A percentile compares a stretch with the other conserved stretches of the same genome.
Conservation (phyloP, 1,139 yeast species). For the Magnusiomyces tetraspermus region DNA sequence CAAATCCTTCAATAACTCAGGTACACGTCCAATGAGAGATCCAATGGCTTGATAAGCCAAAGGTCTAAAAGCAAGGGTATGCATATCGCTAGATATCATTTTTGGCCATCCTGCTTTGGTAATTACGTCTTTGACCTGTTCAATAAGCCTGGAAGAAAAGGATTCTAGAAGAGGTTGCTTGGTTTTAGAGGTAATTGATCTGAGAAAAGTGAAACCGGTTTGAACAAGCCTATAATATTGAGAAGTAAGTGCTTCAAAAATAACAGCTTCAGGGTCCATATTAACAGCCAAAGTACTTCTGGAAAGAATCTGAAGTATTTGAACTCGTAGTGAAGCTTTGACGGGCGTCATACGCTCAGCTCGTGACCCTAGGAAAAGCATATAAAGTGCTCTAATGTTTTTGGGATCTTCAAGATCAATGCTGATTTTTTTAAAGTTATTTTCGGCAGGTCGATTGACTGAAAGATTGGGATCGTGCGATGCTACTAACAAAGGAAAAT, state of each 20-base stretch:
- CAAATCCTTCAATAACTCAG: conserved; percentile 34
- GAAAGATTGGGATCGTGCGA: conserved; percentile 50
- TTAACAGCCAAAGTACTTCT: conserved; percentile 46
- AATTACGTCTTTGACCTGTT: conserved; percentile 23
- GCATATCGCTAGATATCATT: conserved; percentile 20
- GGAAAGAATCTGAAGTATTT: conserved; percentile 43
- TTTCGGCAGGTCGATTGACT: conserved; percentile 44
- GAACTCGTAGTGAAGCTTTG: conserved; percentile 46
- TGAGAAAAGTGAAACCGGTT: conserved; percentile 51
- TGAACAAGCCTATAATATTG: conserved; percentile 40
- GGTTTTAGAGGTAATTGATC: conserved; percentile 38
- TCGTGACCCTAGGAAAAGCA: conserved; percentile 36
- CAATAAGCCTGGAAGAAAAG: conserved; percentile 19
- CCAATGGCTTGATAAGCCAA: conserved; percentile 74
- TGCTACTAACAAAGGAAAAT: conserved; percentile 46
- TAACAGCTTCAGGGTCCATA: conserved; percentile 32
- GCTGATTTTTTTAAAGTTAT: conserved; percentile 42
- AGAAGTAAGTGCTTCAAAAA: conserved; percentile 49
- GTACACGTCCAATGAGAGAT: conserved; percentile 45
- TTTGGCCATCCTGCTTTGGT: conserved; percentile 32
- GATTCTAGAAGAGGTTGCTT: conserved; percentile 16
- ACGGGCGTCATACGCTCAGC: conserved; percentile 42
- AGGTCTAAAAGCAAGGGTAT: conserved; percentile 40
- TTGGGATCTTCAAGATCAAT: conserved; percentile 44
- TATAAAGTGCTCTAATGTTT: conserved; percentile 39